Conservation (phyloP, 2,329 filamentous ascomycete species). For the Coniella vitis region DNA sequence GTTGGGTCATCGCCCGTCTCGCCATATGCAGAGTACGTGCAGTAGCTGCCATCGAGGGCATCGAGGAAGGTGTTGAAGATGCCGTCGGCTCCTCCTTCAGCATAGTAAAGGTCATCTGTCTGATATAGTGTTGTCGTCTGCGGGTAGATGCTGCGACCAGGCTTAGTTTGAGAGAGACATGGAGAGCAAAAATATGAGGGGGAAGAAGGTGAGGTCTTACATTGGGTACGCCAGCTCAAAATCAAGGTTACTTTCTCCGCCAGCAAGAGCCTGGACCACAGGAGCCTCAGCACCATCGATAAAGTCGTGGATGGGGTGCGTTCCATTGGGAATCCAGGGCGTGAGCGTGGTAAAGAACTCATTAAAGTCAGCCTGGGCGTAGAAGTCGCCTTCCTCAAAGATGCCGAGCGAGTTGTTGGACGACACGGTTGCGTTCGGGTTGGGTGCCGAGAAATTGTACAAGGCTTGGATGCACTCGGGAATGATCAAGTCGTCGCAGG, state of each 20-base stretch:
- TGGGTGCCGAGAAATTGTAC: conserved; percentile 23
- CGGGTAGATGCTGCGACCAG: conserved; percentile 26
- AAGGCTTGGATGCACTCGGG: conserved; percentile 26
- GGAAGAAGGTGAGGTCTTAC: neutral
- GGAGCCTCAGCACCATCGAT: conserved; percentile 7
- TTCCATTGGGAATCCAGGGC: conserved; percentile 5
- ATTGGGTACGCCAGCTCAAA: conserved; percentile 8
- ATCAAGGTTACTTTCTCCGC: conserved; percentile 7
- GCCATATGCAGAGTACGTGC: conserved; percentile 38
- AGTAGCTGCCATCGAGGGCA: conserved; percentile 44
- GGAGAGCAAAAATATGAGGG: neutral
- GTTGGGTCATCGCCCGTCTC: conserved; percentile 36
- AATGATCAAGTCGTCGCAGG: conserved; percentile 26
- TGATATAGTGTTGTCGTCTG: conserved; percentile 32
- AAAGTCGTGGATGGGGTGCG: conserved; percentile 5
- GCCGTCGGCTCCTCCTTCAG: conserved; percentile 14
- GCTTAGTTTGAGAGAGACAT: neutral
- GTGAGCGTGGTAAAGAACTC: conserved; percentile 3
- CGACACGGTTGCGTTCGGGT: conserved; percentile 3
- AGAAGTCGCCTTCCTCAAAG: conserved; percentile 13
- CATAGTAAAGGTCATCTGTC: conserved; percentile 36
- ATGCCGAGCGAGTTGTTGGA: conserved; percentile 14
- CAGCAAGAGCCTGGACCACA: neutral
- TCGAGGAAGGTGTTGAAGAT: conserved; percentile 34
- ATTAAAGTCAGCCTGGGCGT: conserved; percentile 11